Evolutionary conservation across 176 grass and related monocot genomes (phyloP).

Genomic region (Ampelocalamus luodianensis): DNA sequence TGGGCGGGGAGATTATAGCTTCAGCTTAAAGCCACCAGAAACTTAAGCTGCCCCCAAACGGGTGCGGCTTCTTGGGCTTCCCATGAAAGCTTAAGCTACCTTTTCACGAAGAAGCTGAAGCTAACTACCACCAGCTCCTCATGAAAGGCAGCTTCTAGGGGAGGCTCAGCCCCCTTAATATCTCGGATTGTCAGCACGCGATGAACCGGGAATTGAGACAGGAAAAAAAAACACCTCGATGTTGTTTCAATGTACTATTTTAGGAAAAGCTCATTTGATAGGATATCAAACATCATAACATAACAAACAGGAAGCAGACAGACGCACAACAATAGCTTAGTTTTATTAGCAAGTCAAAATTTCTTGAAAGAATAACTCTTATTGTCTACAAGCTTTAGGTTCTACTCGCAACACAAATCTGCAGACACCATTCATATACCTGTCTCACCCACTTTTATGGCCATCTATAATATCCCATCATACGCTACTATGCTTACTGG

Average conservation of each 20-base stretch:
- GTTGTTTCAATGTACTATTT: too few relatives aligned
- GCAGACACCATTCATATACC: conserved; percentile 59
- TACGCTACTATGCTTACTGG: conserved; percentile 54
- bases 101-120: not conserved
- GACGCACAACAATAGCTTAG: conserved; percentile 37
- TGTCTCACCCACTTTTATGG: conserved; percentile 51
- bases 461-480: conserved; percentile 62
- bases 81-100: not conserved
- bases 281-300: not conserved
- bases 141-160: not conserved
- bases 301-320: not conserved
- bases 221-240: too few relatives aligned
- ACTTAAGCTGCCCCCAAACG: too few relatives aligned
- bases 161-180: not conserved
- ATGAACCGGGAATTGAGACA: not conserved
- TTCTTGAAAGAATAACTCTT: conserved; percentile 51
- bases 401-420: conserved; percentile 52
- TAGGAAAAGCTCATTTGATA: not conserved
- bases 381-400: conserved; percentile 56
- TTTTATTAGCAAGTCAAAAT: conserved; percentile 67
- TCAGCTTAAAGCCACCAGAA: too few relatives aligned
- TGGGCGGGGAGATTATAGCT: too few relatives aligned
- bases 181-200: not conserved
- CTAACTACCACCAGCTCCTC: too few relatives aligned
- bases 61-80: too few relatives aligned